Percentiles rank a stretch among this genome's conserved stretches.
phyloP scores from a whole-genome alignment of 2,329 filamentous ascomycete genomes.

The Stachybotrys echinatus region DNA sequence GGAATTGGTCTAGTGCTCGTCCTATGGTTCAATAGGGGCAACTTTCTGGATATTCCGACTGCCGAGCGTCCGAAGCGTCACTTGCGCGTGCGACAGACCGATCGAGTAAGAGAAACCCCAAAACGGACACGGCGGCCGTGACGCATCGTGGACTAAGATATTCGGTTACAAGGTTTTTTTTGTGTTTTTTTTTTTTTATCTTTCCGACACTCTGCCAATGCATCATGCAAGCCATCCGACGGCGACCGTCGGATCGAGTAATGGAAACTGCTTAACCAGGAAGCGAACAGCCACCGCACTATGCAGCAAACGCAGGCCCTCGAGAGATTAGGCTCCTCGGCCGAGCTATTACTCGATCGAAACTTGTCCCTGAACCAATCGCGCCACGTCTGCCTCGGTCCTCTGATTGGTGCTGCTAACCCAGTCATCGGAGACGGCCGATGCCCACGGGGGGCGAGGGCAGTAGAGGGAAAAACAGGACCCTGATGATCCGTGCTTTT shows the following conservation, averaged over 20 bases:
- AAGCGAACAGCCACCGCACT: too few species aligned
- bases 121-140: background rate
- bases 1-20: too few species aligned
- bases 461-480: too few species aligned
- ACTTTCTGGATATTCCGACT: too few species aligned
- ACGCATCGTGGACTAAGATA: background rate
- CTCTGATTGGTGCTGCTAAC: background rate
- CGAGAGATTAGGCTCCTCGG: too few species aligned
- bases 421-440: background rate
- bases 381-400: too few species aligned
- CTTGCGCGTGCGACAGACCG: background rate
- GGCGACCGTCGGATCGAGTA: background rate
- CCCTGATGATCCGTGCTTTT: too few species aligned
- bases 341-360: background rate
- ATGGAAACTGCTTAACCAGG: background rate
- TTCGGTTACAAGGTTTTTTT: background rate
- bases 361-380: too few species aligned
- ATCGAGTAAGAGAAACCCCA: background rate
- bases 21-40: too few species aligned
- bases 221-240: too few species aligned
- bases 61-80: background rate
- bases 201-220: too few species aligned
- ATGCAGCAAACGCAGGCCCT: too few species aligned
- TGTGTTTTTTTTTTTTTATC: constrained; percentile 1
- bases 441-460: background rate